phyloP scores from a whole-genome alignment of 1,139 yeast species.

The Pichia sp. region DNA sequence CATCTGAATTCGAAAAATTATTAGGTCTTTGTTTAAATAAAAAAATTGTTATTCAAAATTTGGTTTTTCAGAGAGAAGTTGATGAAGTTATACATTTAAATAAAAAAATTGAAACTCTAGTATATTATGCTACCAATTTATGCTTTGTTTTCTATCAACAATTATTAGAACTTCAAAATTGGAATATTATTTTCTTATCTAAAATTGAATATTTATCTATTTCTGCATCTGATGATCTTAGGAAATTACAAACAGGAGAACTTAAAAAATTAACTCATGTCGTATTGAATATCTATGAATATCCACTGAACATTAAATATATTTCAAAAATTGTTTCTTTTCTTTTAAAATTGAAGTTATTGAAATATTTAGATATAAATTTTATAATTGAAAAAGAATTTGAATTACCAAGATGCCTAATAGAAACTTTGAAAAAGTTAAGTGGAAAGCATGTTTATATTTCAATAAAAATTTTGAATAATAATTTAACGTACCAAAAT shows the following conservation, averaged over 20 bases:
- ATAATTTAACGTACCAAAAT: conserved; percentile 7
- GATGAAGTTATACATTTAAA: conserved; percentile 1
- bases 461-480: conserved; percentile 6
- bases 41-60: conserved; percentile 2
- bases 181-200: background rate
- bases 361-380: conserved; percentile 2
- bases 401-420: conserved; percentile 3
- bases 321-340: conserved; percentile 3
- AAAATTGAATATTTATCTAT: conserved; percentile 7
- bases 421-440: conserved; percentile 2
- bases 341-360: conserved; percentile 1
- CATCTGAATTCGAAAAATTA: conserved; percentile 1
- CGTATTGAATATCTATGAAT: conserved; percentile 4
- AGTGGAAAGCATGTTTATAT: background rate
- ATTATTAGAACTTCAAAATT: conserved; percentile 3
- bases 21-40: background rate
- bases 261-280: conserved; percentile 1
- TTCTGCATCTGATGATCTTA: conserved; percentile 3
- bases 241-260: background rate
- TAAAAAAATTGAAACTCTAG: background rate
- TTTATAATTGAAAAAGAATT: conserved; percentile 6
- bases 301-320: conserved; percentile 5
- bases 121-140: background rate
- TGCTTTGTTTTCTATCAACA: conserved; percentile 8
- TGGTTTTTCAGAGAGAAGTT: conserved; percentile 8